A percentile compares a stretch with the other conserved stretches of the same genome.
phyloP scores from a whole-genome alignment of 495 filamentous ascomycete species.

The Neurospora sp. region DNA sequence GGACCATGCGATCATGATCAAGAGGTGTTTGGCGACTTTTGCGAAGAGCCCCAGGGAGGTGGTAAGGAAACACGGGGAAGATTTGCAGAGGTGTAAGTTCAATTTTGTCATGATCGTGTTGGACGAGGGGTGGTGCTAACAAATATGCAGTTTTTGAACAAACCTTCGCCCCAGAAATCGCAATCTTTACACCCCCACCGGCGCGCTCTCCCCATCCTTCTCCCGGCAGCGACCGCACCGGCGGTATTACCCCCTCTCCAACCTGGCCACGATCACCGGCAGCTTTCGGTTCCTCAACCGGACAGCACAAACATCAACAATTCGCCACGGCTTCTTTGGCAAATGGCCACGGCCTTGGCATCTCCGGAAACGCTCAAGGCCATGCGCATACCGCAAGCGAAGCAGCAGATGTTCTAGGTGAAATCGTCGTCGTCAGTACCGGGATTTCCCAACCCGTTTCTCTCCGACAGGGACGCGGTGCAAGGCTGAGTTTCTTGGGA shows the following conservation, averaged over 20 bases:
- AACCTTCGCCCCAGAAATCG: constrained; percentile 54
- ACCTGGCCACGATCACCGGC: constrained; percentile 31
- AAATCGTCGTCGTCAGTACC: constrained; percentile 5
- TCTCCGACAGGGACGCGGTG: constrained; percentile 31
- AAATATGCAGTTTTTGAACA: constrained; percentile 42
- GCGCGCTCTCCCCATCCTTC: constrained; percentile 15
- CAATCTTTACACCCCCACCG: constrained; percentile 37
- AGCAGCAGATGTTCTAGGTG: neutral
- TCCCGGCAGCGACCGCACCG: neutral
- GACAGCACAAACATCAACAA: constrained; percentile 13
- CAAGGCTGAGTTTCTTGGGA: constrained; percentile 38
- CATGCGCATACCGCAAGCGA: neutral
- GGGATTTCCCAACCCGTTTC: constrained; percentile 29
- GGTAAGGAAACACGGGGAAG: constrained; percentile 31
- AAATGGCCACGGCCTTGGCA: constrained; percentile 12
- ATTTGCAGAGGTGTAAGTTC: constrained; percentile 43
- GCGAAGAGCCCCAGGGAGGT: constrained; percentile 45
- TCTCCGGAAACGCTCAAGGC: neutral
- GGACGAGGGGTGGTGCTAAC: neutral
- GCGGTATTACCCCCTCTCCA: constrained; percentile 23
- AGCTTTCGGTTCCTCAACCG: constrained; percentile 8
- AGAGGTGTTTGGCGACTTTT: constrained; percentile 67
- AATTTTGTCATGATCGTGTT: constrained; percentile 13
- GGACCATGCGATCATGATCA: constrained; percentile 81
- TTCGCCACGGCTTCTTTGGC: constrained; percentile 13